Evolutionary conservation across 2,329 filamentous ascomycete genomes (phyloP).

Genomic region (Colletotrichum sp.): DNA sequence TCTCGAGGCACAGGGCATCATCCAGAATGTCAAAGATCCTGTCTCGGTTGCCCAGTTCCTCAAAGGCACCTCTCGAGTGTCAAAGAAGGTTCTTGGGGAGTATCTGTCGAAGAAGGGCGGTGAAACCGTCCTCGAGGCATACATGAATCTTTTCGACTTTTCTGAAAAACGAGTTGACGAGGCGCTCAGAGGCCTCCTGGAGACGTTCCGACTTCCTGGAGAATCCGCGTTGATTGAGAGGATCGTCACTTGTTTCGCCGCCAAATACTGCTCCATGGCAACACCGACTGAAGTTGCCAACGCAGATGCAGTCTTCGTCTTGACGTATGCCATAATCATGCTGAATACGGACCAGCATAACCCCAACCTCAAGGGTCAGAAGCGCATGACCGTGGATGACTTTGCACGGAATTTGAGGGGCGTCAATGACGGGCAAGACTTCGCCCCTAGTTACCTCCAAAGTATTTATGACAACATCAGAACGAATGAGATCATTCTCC

Average conservation of each 20-base stretch:
- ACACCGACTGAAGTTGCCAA: conserved; percentile 79
- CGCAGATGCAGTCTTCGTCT: conserved; percentile 85
- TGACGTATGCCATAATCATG: conserved; percentile 97
- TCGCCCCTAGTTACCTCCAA: conserved; percentile 81
- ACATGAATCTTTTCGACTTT: conserved; percentile 90
- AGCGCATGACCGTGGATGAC: conserved; percentile 83
- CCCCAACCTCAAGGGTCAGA: conserved; percentile 79
- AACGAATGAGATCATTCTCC: conserved; percentile 92
- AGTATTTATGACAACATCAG: conserved; percentile 92
- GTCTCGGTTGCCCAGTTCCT: conserved; percentile 85
- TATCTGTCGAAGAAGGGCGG: conserved; percentile 92
- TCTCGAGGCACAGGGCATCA: conserved; percentile 84
- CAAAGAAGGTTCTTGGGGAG: conserved; percentile 90
- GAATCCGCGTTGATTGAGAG: conserved; percentile 93
- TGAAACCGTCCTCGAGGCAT: conserved; percentile 82
- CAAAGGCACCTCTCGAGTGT: conserved; percentile 84
- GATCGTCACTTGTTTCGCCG: conserved; percentile 86
- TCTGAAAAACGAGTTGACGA: conserved; percentile 86
- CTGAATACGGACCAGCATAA: conserved; percentile 98
- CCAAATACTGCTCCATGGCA: conserved; percentile 78
- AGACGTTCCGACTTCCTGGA: conserved; percentile 91
- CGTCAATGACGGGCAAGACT: conserved; percentile 86
- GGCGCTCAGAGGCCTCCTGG: conserved; percentile 83
- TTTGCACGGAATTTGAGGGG: conserved; percentile 91
- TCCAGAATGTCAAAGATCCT: conserved; percentile 76